A percentile compares a stretch with the other conserved stretches of the same genome.
These are phyloP conservation scores for Phytophthora pluvialis DNA, from an alignment of 352 stramenopile genomes.

Conservation along the genomic window DNA sequence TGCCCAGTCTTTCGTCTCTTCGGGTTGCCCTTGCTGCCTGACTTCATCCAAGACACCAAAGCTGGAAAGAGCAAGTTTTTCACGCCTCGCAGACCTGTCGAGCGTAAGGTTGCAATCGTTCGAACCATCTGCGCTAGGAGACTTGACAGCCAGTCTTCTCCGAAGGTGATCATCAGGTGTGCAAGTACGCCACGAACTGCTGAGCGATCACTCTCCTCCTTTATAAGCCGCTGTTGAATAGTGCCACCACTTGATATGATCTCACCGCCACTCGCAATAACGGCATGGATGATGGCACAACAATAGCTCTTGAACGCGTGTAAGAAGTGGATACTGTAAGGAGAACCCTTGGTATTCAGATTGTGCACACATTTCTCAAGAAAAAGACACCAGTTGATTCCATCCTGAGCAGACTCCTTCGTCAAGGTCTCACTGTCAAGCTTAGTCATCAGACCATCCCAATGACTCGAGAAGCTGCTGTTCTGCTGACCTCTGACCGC, in stretches of 20 bases:
- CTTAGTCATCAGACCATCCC: slow-evolving; percentile 34
- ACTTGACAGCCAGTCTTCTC: slow-evolving; percentile 27
- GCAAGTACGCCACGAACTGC: slow-evolving; percentile 28
- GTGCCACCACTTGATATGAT: slow-evolving; percentile 44
- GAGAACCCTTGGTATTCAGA: background rate
- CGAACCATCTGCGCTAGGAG: slow-evolving; percentile 35
- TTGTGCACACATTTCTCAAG: slow-evolving; percentile 34
- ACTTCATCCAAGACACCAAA: slow-evolving; percentile 36
- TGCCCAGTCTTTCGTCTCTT: slow-evolving; percentile 28
- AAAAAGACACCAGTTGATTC: slow-evolving; percentile 37
- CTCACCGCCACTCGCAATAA: slow-evolving; percentile 40
- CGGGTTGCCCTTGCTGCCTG: background rate
- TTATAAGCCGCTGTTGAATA: slow-evolving; percentile 25
- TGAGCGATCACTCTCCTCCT: slow-evolving; percentile 24
- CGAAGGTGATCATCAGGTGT: slow-evolving; percentile 34
- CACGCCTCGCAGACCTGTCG: slow-evolving; percentile 26
- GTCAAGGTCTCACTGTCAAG: background rate
- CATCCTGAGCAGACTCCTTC: slow-evolving; percentile 11
- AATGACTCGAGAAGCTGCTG: slow-evolving; percentile 20
- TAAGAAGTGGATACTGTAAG: slow-evolving; percentile 24
- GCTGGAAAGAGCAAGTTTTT: slow-evolving; percentile 47
- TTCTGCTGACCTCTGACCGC: background rate
- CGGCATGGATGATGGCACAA: slow-evolving; percentile 18
- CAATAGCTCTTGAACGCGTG: slow-evolving; percentile 38
- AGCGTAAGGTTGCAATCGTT: slow-evolving; percentile 21